Evolutionary conservation across 2,329 filamentous ascomycete genomes (phyloP), one percentile per base, ranked within the genome.

Genomic region (Cladosporium velox): DNA sequence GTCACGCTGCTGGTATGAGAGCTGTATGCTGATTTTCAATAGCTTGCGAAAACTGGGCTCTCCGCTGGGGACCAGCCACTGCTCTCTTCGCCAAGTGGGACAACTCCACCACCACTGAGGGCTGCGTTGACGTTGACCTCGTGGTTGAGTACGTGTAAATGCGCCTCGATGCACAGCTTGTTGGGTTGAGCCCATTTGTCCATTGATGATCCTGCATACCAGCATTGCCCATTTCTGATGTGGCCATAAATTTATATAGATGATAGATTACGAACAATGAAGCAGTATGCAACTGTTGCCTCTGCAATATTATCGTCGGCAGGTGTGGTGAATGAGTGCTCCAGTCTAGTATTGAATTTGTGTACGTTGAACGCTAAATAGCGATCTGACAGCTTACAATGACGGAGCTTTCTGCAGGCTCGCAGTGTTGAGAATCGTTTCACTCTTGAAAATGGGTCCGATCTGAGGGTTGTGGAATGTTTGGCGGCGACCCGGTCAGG

Each of bases 81-180:
- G 67, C 67, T 7, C 51, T 69, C 10, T 67, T 59, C 59, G 67
- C 66, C 55, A 67, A 62, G 35, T 66, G 55, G 64, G 49, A 41
- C 21, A 66, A 67, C 28, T 55, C 47, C 15, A 66, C 60, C 12
- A 67, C 64, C 54, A 59, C 52, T 18, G 62, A 64, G 35, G 65
- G 59, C 34, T 66, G 65, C 34, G 59, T 55, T 21, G 65, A 66
- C 18, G 34, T 60, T 11, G 65, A 66, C 35, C 65, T 66, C 26
- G 65, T 64, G 21, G 65, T 52, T 34, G 65, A 66, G 52, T 66
- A 66, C 58, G 41, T 49, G 47, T 65, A 65, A 60, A 34, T 15
- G 34, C 18, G 49, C 12, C 11, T 15, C 18, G 55, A 58, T 11
- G 34, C 32, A 24, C 5, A 26, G 34, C 34, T 58, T 24, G 55